Percentiles rank a stretch among this genome's conserved stretches.
phyloP scores from a whole-genome alignment of 768 basidiomycete species.

The Panus rudis region DNA sequence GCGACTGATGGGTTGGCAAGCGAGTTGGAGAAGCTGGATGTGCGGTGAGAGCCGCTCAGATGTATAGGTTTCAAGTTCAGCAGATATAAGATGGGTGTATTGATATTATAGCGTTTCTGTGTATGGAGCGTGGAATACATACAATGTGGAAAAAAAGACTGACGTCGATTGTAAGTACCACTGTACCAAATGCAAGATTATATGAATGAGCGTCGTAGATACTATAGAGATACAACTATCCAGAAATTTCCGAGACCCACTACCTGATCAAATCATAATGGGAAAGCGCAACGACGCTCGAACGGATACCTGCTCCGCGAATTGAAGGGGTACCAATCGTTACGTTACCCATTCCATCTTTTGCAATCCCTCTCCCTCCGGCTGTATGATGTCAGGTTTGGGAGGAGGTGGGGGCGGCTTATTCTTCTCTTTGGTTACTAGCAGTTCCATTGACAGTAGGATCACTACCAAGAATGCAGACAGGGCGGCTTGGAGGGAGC shows the following conservation, averaged over 20 bases:
- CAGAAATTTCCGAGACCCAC: too few relatives aligned
- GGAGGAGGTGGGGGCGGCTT: conserved; percentile 23
- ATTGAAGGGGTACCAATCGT: too few relatives aligned
- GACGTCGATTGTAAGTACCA: too few relatives aligned
- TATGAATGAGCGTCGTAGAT: too few relatives aligned
- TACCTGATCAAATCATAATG: too few relatives aligned
- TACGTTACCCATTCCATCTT: conserved; percentile 3
- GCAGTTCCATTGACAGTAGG: conserved; percentile 64
- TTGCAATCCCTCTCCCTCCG: conserved; percentile 13
- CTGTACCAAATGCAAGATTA: too few relatives aligned
- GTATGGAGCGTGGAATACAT: too few relatives aligned
- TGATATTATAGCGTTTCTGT: too few relatives aligned
- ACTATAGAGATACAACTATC: too few relatives aligned
- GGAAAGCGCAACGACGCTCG: too few relatives aligned
- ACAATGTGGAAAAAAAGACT: too few relatives aligned
- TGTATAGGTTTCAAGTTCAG: not conserved
- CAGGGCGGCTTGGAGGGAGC: conserved; percentile 42
- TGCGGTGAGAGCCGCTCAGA: conserved; percentile 31
- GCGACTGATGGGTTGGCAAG: conserved; percentile 34
- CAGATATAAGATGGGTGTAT: not conserved
- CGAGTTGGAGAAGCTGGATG: conserved; percentile 50
- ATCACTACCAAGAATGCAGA: conserved; percentile 62
- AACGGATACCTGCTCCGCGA: too few relatives aligned
- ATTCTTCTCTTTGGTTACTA: conserved; percentile 29
- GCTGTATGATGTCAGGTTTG: conserved; percentile 1